Base-by-base conservation (phyloP, 169 alveolate genomes). In the Plasmodium inui region DNA sequence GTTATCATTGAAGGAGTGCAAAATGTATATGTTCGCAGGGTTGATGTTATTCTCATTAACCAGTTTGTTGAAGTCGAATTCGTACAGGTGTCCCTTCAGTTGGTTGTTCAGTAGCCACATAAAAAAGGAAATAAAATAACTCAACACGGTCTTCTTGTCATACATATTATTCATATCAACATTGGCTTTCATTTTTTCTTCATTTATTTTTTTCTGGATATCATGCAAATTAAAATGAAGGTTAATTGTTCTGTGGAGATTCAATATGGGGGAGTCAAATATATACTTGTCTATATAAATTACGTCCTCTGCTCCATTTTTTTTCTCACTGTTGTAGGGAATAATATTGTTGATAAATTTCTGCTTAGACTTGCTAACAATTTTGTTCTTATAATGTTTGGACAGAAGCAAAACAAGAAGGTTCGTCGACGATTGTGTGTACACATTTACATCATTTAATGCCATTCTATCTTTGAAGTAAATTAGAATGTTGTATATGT, bases 71-170 rank as follows among this genome's bases (percentile, higher is more conserved):
- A 86, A 86, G 81, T 86, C 80, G 50, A 74, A 86, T 55, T 86
- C 93, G 57, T 86, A 86, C 44, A 86, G 61, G 39, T 86, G 93
- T n/a, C 93, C 93, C 71, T 86, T 86, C 67, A 86, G 67, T 86
- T 86, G 93, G 46, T 86, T 86, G 80, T 86, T 86, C 67, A 86
- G 41, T 86, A 86, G 30, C 93, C 93, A 86, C 93, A 86, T 86
- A 78, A 74, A 86, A 78, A 86, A 86, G 53, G 93, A 73, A 32
- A 86, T 74, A 78, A 86, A 78, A 73, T 86, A 86, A 19, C 46
- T 86, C 32, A 86, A 34, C 30, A 86, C 30, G 1, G 79, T 74
- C 41, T 57, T 86, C 44, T 19, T 86, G 71, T 86, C 93, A 86
- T 86, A 78, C 41, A 86, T 2, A 86, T 70, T 86, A 82, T 57